Conservation (phyloP, 768 basidiomycete genomes). For the Amyloporia xantha region DNA sequence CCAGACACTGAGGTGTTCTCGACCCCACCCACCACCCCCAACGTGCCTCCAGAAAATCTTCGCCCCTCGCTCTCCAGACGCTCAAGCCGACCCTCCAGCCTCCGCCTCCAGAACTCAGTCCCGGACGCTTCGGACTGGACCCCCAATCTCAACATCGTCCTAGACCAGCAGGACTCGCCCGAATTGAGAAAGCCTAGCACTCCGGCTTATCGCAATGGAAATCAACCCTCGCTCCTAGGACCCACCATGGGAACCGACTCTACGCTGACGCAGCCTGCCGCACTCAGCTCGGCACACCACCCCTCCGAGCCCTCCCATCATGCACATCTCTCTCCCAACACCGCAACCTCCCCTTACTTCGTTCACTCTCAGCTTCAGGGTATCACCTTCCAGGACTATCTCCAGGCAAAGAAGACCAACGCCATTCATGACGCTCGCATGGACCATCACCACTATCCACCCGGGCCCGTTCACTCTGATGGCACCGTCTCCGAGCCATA, state of each 20-base stretch:
- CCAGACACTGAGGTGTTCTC: slow-evolving; percentile 35
- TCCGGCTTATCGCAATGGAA: slow-evolving; percentile 13
- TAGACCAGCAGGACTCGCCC: slow-evolving; percentile 30
- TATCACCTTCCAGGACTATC: slow-evolving; percentile 72
- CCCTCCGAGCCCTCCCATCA: slow-evolving; percentile 10
- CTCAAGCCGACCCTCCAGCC: slow-evolving; percentile 26
- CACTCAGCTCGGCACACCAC: slow-evolving; percentile 1
- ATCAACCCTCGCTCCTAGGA: slow-evolving; percentile 8
- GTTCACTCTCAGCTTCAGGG: slow-evolving; percentile 90
- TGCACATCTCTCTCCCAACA: slow-evolving; percentile 18
- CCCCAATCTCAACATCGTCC: slow-evolving; percentile 28
- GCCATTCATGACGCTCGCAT: slow-evolving; percentile 41
- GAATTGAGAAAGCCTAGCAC: slow-evolving; percentile 8
- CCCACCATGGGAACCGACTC: slow-evolving; percentile 5
- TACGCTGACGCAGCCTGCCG: slow-evolving; percentile 11
- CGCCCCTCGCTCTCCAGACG: slow-evolving; percentile 35
- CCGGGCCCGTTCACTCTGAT: slow-evolving; percentile 18
- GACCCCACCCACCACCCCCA: slow-evolving; percentile 39
- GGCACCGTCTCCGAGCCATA: slow-evolving; percentile 16
- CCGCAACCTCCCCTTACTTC: slow-evolving; percentile 76
- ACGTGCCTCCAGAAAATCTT: slow-evolving; percentile 17
- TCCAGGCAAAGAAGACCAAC: slow-evolving; percentile 26
- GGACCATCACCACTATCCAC: slow-evolving; percentile 35
- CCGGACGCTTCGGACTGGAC: slow-evolving; percentile 21
- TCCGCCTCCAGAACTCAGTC: slow-evolving; percentile 25